Base-by-base conservation (phyloP, 345 rosid genomes). In the Boechera stricta region DNA sequence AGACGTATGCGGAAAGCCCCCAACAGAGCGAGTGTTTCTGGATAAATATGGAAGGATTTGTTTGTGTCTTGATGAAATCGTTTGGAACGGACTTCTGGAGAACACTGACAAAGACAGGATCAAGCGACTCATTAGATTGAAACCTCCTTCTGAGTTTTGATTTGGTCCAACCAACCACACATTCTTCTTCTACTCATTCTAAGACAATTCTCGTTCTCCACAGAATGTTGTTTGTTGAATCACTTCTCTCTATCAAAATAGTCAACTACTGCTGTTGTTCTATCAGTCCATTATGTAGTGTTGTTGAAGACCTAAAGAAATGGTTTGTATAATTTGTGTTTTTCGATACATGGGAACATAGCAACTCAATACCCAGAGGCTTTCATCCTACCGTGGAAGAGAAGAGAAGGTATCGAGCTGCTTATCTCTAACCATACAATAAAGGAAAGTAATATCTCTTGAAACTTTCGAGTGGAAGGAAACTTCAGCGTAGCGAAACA, bases 21-120 rank as follows among this genome's bases (percentile, higher is more conserved):
- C 99, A 21, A 91, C 98, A 0, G 96, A 93, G 81, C 88, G 99
- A 29, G 84, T 93, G 76, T 95, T 93, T 85, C 84, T 95, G 52
- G 99, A 95, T 75, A 93, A 95, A 81, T 95, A 95, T 4, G 99
- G 98, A 72, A 90, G 77, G 86, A 95, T 95, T 78, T 95, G 80
- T 80, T 72, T 95, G 83, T 86, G 96, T 74, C 86, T 95, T 66
- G 99, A 95, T 82, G 99, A 91, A 83, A 93, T 92, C 69, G 87
- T 95, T 57, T 95, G 99, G 99, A 86, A 87, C 31, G 80, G 83
- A 18, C 78, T 80, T 82, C 86, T 95, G 73, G 98, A 93, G 88
- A 89, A 91, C 79, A 84, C 94, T 0, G 99, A 95, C 58, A 92
- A 83, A 70, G 98, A 95, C 45, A 83, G 96, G 81, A 88, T 95